Conservation (phyloP, 306 rosid genomes). For the Lathyrus aphaca region DNA sequence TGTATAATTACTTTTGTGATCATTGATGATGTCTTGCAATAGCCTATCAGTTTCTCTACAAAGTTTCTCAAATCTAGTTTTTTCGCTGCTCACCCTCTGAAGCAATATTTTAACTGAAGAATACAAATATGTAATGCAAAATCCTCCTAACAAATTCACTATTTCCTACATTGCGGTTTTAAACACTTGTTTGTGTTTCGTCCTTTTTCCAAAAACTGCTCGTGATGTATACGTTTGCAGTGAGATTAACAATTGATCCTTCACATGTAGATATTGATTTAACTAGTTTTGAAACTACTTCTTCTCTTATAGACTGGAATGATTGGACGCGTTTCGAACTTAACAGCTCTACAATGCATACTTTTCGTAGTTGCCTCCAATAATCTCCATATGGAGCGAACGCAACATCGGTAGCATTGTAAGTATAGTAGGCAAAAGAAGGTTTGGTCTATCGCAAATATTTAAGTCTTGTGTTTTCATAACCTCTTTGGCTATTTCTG, state of each 20-base stretch:
- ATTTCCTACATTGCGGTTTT: constrained; percentile 9
- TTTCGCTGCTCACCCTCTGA: not conserved
- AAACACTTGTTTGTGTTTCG: constrained; percentile 11
- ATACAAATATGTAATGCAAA: constrained; percentile 28
- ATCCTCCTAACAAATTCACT: constrained; percentile 18
- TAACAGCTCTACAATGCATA: constrained; percentile 37
- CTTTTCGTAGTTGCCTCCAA: constrained; percentile 32
- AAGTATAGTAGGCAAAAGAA: not conserved
- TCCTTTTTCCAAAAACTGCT: constrained; percentile 24
- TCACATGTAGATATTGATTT: constrained; percentile 16
- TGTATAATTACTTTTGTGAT: constrained; percentile 2
- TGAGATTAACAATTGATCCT: constrained; percentile 29
- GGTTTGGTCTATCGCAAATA: constrained; percentile 10
- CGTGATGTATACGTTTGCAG: constrained; percentile 9
- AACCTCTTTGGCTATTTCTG: constrained; percentile 30
- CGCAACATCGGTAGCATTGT: not conserved
- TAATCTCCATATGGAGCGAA: constrained; percentile 33
- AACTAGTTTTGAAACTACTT: constrained; percentile 22
- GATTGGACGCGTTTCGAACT: constrained; percentile 41
- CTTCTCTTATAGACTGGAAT: constrained; percentile 37
- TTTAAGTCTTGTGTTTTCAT: constrained; percentile 35
- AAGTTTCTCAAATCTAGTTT: constrained; percentile 1
- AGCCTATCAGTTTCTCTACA: constrained; percentile 18
- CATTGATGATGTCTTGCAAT: constrained; percentile 30
- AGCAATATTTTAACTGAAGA: constrained; percentile 37